Conservation (phyloP, 1,284 basidiomycete genomes). For the Cryptococcus sp. region DNA sequence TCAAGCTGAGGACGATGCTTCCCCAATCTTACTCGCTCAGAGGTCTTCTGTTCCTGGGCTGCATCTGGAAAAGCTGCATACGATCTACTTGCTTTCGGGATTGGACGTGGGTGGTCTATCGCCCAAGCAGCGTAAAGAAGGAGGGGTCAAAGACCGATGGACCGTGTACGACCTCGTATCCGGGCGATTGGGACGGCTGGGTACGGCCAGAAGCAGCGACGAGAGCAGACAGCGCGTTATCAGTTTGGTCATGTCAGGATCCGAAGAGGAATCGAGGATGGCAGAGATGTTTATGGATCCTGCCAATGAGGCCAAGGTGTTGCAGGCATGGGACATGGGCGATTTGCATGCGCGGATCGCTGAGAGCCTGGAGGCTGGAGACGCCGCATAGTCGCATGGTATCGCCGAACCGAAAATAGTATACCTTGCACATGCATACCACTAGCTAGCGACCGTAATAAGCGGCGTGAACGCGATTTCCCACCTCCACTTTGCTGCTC, state of each 20-base stretch:
- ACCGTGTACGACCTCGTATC: constrained; percentile 28
- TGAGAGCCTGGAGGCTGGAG: neutral
- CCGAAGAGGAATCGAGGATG: constrained; percentile 27
- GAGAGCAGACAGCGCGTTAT: constrained; percentile 27
- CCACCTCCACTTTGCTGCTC: constrained; percentile 6
- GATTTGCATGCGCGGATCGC: constrained; percentile 11
- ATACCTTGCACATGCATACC: constrained; percentile 27
- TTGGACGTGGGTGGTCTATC: constrained; percentile 31
- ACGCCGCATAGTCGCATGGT: neutral
- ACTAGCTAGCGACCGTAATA: too few species aligned
- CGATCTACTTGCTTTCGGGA: constrained; percentile 36
- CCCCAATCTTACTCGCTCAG: constrained; percentile 22
- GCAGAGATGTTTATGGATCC: constrained; percentile 25
- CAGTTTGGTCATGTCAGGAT: constrained; percentile 24
- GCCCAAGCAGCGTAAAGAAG: constrained; percentile 14
- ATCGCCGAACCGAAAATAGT: neutral
- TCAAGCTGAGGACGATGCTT: constrained; percentile 1
- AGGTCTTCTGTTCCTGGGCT: constrained; percentile 33
- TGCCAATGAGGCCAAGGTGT: neutral
- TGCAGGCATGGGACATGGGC: constrained; percentile 20
- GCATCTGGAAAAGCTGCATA: constrained; percentile 33
- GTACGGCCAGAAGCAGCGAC: constrained; percentile 9
- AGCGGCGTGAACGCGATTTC: too few species aligned
- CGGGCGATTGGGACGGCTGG: constrained; percentile 38
- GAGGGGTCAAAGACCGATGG: constrained; percentile 16